These are phyloP conservation scores for Gleditsia sinensis DNA, from an alignment of 306 rosid genomes.

Conservation along the genomic window DNA sequence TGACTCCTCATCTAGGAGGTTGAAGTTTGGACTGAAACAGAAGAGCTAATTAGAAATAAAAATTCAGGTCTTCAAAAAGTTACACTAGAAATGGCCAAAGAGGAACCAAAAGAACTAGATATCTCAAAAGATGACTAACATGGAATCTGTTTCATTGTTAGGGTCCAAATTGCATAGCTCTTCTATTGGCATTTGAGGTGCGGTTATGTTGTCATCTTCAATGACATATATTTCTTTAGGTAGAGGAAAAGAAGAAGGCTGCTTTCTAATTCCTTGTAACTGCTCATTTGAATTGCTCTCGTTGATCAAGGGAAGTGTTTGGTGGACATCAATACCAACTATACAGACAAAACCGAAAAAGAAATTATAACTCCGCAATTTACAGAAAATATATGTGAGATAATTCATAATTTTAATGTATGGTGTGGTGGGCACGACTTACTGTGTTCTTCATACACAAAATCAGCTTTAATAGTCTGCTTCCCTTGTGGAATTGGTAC, in stretches of 20 bases:
- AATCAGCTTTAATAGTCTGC: slow-evolving; percentile 77
- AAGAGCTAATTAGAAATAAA: neutral
- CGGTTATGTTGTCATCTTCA: slow-evolving; percentile 49
- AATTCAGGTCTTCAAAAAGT: slow-evolving; percentile 26
- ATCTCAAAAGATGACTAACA: slow-evolving; percentile 51
- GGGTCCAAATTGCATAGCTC: slow-evolving; percentile 45
- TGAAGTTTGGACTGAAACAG: slow-evolving; percentile 78
- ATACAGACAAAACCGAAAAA: slow-evolving; percentile 31
- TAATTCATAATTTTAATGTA: slow-evolving; percentile 24
- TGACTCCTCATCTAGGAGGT: slow-evolving; percentile 68
- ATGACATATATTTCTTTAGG: slow-evolving; percentile 55
- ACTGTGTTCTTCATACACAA: slow-evolving; percentile 88
- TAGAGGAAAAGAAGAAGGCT: slow-evolving; percentile 46
- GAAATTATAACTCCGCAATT: slow-evolving; percentile 13
- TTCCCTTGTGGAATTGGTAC: slow-evolving; percentile 69
- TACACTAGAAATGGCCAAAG: neutral
- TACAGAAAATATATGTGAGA: slow-evolving; percentile 9
- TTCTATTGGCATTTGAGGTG: slow-evolving; percentile 42
- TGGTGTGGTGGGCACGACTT: slow-evolving; percentile 34
- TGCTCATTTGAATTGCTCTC: slow-evolving; percentile 46
- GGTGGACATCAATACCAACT: slow-evolving; percentile 93
- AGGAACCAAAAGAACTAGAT: neutral
- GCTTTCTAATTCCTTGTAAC: slow-evolving; percentile 47
- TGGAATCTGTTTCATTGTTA: slow-evolving; percentile 38
- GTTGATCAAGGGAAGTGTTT: slow-evolving; percentile 53